These are phyloP conservation scores for Malassezia restricta DNA, from an alignment of 1,284 basidiomycete species.

Conservation along the genomic window DNA sequence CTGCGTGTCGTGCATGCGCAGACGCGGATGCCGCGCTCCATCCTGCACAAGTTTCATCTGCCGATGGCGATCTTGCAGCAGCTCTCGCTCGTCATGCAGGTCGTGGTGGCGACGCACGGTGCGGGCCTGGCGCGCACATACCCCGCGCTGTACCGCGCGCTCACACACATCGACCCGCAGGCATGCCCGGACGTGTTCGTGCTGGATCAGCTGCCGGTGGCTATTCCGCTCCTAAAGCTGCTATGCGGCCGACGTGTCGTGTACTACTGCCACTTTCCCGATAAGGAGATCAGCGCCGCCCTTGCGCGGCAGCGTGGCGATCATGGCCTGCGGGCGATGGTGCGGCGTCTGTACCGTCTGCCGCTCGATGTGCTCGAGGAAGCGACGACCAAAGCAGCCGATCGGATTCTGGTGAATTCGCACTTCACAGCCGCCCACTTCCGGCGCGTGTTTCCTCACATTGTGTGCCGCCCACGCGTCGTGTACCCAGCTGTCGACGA, in stretches of 20 bases:
- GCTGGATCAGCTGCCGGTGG: constrained; percentile 86
- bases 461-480: constrained; percentile 57
- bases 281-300: constrained; percentile 58
- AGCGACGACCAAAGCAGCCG: constrained; percentile 73
- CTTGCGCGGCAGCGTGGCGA: constrained; percentile 37
- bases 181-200: constrained; percentile 64
- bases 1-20: constrained; percentile 68
- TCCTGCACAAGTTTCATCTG: constrained; percentile 69
- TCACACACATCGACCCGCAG: constrained; percentile 41
- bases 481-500: constrained; percentile 73
- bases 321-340: constrained; percentile 14
- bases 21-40: constrained; percentile 62
- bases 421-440: constrained; percentile 62
- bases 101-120: constrained; percentile 24
- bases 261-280: constrained; percentile 94
- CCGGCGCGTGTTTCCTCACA: constrained; percentile 60
- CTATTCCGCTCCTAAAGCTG: constrained; percentile 66
- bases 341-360: constrained; percentile 55
- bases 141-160: constrained; percentile 22
- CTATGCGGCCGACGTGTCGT: constrained; percentile 64
- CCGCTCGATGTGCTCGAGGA: constrained; percentile 89
- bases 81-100: constrained; percentile 56
- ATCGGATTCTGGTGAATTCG: constrained; percentile 83
- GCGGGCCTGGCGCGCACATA: constrained; percentile 46
- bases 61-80: constrained; percentile 79